Percentiles rank a stretch among this genome's conserved stretches.
These are phyloP conservation scores for Flaveria bidentis DNA, from an alignment of 129 eudicot genomes.

Conservation along the genomic window DNA sequence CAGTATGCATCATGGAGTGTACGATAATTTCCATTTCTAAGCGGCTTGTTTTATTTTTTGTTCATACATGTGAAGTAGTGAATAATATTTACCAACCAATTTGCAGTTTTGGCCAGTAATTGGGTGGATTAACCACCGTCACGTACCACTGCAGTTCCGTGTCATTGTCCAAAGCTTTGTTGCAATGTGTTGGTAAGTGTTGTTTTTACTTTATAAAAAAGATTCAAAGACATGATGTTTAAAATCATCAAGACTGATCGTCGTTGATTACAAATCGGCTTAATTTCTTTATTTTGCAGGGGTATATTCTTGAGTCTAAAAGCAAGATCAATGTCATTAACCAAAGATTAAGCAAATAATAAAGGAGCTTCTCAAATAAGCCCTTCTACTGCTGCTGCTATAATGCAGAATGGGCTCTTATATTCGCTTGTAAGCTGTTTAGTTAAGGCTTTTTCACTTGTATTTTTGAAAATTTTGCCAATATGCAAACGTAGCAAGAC, in stretches of 20 bases:
- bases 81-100: constrained; percentile 2
- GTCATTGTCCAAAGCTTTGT: constrained; percentile 81
- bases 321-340: constrained; percentile 62
- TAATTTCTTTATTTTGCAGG: constrained; percentile 43
- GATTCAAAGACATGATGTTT: neutral
- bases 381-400: constrained; percentile 17
- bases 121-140: constrained; percentile 93
- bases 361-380: constrained; percentile 31
- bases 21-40: constrained; percentile 14
- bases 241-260: neutral
- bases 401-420: constrained; percentile 16
- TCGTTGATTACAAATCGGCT: neutral
- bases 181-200: constrained; percentile 77
- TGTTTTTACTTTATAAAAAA: neutral
- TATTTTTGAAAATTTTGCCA: neutral
- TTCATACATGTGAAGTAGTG: neutral
- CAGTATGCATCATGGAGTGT: constrained; percentile 94
- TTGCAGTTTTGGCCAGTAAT: constrained; percentile 91
- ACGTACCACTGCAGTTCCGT: constrained; percentile 88
- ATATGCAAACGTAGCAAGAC: constrained; percentile 9
- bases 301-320: constrained; percentile 84
- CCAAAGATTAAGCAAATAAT: constrained; percentile 44
- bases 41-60: neutral
- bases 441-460: constrained; percentile 6
- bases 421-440: constrained; percentile 10